These are phyloP conservation scores for Ceratocystis lukuohia DNA, from an alignment of 2,329 filamentous ascomycete genomes.

Conservation along the genomic window DNA sequence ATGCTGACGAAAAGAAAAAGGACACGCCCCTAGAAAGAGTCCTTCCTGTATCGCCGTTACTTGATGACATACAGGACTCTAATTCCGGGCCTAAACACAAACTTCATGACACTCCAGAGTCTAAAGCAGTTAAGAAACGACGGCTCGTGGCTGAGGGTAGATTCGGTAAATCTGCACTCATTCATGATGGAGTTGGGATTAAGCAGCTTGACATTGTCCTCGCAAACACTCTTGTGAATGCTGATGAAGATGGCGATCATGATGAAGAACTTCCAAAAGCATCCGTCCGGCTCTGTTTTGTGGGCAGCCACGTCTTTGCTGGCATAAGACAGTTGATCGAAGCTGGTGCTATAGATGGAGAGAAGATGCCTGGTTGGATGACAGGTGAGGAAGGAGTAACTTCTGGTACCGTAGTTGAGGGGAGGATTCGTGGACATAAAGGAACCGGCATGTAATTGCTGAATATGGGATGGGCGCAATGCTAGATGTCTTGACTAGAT, in stretches of 20 bases:
- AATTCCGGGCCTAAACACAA: not conserved
- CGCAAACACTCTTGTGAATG: not conserved
- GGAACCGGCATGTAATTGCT: not conserved
- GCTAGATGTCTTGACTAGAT: not conserved
- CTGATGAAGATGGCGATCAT: not conserved
- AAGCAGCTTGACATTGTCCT: slow-evolving; percentile 48
- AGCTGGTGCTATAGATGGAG: slow-evolving; percentile 58
- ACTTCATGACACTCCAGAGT: not conserved
- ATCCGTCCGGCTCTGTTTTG: slow-evolving; percentile 56
- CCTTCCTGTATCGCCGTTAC: slow-evolving; percentile 33
- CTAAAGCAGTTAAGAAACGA: slow-evolving; percentile 40
- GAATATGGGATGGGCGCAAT: not conserved
- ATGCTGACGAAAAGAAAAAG: slow-evolving; percentile 47
- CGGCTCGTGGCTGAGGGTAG: slow-evolving; percentile 50
- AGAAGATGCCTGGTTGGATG: slow-evolving; percentile 79
- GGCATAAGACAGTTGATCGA: slow-evolving; percentile 69
- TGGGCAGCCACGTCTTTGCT: slow-evolving; percentile 66
- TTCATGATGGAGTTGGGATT: slow-evolving; percentile 46
- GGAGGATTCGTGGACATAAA: slow-evolving; percentile 46
- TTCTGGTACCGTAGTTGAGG: slow-evolving; percentile 52
- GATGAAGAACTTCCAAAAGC: slow-evolving; percentile 24
- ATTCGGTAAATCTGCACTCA: slow-evolving; percentile 50
- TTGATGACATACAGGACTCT: slow-evolving; percentile 16
- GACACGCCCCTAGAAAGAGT: slow-evolving; percentile 43
- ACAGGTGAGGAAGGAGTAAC: slow-evolving; percentile 76